Percentiles rank a stretch among this genome's conserved stretches.
phyloP scores from a whole-genome alignment of 2,329 filamentous ascomycete genomes.

The Bertia moriformis region DNA sequence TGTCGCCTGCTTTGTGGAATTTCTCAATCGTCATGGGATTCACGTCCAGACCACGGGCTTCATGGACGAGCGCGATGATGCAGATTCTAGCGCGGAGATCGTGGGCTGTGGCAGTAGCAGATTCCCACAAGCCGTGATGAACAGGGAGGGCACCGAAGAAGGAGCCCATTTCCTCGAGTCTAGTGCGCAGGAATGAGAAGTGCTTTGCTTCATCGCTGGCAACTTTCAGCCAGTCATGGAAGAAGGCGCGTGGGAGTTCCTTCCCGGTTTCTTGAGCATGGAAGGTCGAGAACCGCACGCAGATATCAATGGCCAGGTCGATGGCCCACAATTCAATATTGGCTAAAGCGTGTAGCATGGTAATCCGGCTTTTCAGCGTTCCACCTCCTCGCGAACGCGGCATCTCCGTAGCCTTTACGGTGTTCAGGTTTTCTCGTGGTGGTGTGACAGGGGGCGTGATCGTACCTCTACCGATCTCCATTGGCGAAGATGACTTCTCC shows the following conservation, averaged over 20 bases:
- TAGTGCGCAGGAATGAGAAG: constrained; percentile 26
- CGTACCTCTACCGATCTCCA: constrained; percentile 22
- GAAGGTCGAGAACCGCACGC: constrained; percentile 26
- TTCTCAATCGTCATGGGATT: constrained; percentile 30
- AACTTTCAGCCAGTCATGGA: constrained; percentile 30
- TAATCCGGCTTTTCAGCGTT: constrained; percentile 24
- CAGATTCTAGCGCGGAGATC: constrained; percentile 27
- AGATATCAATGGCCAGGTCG: constrained; percentile 29
- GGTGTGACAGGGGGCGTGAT: constrained; percentile 21
- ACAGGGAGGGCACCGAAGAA: constrained; percentile 26
- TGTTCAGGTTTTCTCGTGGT: constrained; percentile 20
- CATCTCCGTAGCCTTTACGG: constrained; percentile 22
- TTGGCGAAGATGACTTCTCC: constrained; percentile 20
- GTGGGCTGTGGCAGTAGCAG: constrained; percentile 22
- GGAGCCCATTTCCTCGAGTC: constrained; percentile 27
- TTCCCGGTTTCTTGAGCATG: constrained; percentile 13
- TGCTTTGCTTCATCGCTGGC: constrained; percentile 30
- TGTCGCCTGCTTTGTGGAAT: constrained; percentile 22
- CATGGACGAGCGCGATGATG: constrained; percentile 29
- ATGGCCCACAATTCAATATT: constrained; percentile 32
- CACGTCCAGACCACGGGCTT: constrained; percentile 27
- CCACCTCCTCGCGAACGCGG: constrained; percentile 24
- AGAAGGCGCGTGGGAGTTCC: constrained; percentile 24
- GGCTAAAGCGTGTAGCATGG: constrained; percentile 29
- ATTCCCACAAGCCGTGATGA: constrained; percentile 28